Evolutionary conservation across 805 yeast species (phyloP), one percentile per base, ranked within the genome.

Genomic region (Teunomyces funiuensis): DNA sequence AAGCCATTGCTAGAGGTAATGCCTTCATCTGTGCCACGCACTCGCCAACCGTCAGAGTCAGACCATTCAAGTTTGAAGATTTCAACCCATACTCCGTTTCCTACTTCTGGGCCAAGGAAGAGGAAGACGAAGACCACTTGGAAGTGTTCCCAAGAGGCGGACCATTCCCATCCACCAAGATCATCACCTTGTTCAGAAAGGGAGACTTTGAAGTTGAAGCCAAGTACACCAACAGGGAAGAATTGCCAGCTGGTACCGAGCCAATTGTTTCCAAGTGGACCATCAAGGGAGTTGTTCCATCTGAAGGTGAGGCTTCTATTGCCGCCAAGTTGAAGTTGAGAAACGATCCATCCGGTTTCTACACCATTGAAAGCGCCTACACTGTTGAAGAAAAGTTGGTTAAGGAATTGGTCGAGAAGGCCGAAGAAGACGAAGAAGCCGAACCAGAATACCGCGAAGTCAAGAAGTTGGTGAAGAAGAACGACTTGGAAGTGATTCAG

Each of bases 1-100:
- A 93, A 79, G 97, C 99, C 50, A 85, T 91, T 65, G 98, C 99
- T 43, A 88, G 91, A 71, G 99, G 99, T 76, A 95, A 96, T 58
- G 97, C 99, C 37, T 93, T 93, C 72, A 86, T 93, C 61, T 93
- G 99, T 71, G 99, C 99, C 54, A 87, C 89, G 74, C 98, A 90
- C 78, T 91, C 98, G 26, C 99, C 99, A 71, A 90, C 97, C 52
- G 82, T 93, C 59, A 87, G 99, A 75, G 99, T 93, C 40, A 86
- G 98, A 73, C 97, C 97, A 54, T 93, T 93, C 85, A 91, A 91
- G 74, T 93, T 90, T 65, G 97, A 91, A 75, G 99, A 93, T 68
- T 73, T 82, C 66, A 91, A 90, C 81, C 85, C 82, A 60, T 80
- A 80, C 81, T 82, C 97, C 20, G 97, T 93, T 52, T 85, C 97